Percentiles rank a stretch among this genome's conserved stretches.
Evolutionary conservation across 2,329 filamentous ascomycete species (phyloP).

Genomic region (Alternaria triticina): DNA sequence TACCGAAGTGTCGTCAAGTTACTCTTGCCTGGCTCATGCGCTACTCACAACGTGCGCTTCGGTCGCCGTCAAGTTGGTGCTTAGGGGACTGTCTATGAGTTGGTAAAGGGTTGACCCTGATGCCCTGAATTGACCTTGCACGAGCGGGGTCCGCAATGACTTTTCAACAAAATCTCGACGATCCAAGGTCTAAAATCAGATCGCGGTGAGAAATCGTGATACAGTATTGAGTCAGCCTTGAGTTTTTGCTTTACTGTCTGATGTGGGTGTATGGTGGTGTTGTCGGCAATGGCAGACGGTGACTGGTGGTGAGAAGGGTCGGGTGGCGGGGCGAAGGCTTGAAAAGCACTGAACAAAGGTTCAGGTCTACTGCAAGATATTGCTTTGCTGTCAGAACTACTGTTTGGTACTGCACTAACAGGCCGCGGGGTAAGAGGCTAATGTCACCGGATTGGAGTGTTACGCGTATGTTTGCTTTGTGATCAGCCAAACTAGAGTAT

Average conservation of each 20-base stretch:
- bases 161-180: not conserved
- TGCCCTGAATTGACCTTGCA: not conserved
- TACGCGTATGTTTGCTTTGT: not conserved
- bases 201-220: not conserved
- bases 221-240: not conserved
- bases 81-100: not conserved
- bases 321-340: not conserved
- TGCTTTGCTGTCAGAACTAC: slow-evolving; percentile 1
- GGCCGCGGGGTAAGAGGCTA: not conserved
- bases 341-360: slow-evolving; percentile 1
- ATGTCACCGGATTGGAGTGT: not conserved
- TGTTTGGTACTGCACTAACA: not conserved
- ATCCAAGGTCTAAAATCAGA: not conserved
- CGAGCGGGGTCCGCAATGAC: not conserved
- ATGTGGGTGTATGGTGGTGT: not conserved
- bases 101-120: not conserved
- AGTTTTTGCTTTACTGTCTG: slow-evolving; percentile 9
- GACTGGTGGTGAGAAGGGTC: not conserved
- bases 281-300: not conserved
- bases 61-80: slow-evolving; percentile 1
- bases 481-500: not conserved
- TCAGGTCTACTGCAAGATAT: not conserved
- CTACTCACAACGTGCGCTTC: not conserved
- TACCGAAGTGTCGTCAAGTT: slow-evolving; percentile 1
- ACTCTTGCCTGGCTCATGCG: not conserved